phyloP scores from a whole-genome alignment of 2,329 filamentous ascomycete species.

The Colletotrichum sp. region DNA sequence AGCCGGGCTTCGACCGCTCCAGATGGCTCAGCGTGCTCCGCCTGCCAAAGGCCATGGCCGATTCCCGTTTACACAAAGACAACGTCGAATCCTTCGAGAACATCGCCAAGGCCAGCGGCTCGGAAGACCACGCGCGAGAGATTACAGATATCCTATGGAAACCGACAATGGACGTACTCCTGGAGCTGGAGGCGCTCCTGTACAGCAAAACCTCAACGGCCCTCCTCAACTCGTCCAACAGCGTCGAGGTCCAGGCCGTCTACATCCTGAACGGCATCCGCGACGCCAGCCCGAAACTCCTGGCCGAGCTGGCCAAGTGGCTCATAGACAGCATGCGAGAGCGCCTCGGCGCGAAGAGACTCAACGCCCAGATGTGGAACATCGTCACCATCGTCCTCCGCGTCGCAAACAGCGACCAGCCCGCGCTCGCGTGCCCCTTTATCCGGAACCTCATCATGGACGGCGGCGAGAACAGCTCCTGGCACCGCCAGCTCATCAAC shows the following conservation, averaged over 20 bases:
- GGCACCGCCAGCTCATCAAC: conserved; percentile 35
- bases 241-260: conserved; percentile 7
- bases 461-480: conserved; percentile 31
- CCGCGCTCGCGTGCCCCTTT: conserved; percentile 31
- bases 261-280: conserved; percentile 17
- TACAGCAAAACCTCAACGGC: not conserved
- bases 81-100: not conserved
- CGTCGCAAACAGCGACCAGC: conserved; percentile 32
- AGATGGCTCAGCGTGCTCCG: not conserved
- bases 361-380: conserved; percentile 15
- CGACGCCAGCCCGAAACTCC: not conserved
- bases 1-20: conserved; percentile 8
- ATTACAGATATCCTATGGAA: conserved; percentile 29
- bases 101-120: not conserved
- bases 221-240: conserved; percentile 9
- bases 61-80: not conserved
- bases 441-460: conserved; percentile 34
- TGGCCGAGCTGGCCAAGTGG: conserved; percentile 24
- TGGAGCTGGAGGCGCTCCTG: conserved; percentile 25
- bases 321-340: conserved; percentile 23
- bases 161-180: conserved; percentile 30
- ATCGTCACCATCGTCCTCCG: conserved; percentile 24
- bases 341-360: conserved; percentile 11
- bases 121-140: not conserved
- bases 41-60: not conserved